Evolutionary conservation across 805 yeast species (phyloP).

Genomic region (Kuraishia borneana): DNA sequence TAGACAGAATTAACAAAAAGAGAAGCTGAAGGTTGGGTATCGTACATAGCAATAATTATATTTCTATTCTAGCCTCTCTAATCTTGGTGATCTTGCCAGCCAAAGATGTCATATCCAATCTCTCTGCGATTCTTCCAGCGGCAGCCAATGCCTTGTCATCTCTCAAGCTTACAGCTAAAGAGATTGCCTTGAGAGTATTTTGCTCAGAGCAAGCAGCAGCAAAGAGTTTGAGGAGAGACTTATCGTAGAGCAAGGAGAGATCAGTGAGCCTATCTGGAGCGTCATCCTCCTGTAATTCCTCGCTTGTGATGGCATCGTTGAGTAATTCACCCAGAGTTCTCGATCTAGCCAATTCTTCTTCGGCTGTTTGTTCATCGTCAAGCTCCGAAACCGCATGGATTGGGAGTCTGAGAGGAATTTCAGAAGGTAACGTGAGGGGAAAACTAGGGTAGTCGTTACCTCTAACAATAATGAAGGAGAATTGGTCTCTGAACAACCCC

Average conservation of each 20-base stretch:
- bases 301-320: slow-evolving; percentile 38
- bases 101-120: slow-evolving; percentile 43
- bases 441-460: slow-evolving; percentile 65
- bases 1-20: slow-evolving; percentile 29
- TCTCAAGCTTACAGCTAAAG: slow-evolving; percentile 56
- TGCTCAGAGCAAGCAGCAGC: slow-evolving; percentile 64
- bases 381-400: slow-evolving; percentile 22
- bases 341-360: slow-evolving; percentile 54
- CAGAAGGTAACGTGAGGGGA: slow-evolving; percentile 80
- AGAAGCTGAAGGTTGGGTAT: background rate
- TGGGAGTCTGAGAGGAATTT: slow-evolving; percentile 62
- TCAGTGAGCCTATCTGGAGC: slow-evolving; percentile 37
- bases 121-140: slow-evolving; percentile 74
- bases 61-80: slow-evolving; percentile 31
- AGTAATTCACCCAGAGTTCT: slow-evolving; percentile 50
- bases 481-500: slow-evolving; percentile 59
- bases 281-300: slow-evolving; percentile 23
- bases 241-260: slow-evolving; percentile 56
- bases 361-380: slow-evolving; percentile 29
- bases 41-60: background rate
- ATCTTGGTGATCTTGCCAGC: slow-evolving; percentile 43
- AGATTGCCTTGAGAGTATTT: slow-evolving; percentile 53
- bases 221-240: slow-evolving; percentile 64
- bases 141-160: slow-evolving; percentile 76
- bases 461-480: slow-evolving; percentile 66